Percentiles rank a stretch among this genome's conserved stretches.
Conservation (phyloP, 306 rosid species). For the Pterocarpus macrocarpus region DNA sequence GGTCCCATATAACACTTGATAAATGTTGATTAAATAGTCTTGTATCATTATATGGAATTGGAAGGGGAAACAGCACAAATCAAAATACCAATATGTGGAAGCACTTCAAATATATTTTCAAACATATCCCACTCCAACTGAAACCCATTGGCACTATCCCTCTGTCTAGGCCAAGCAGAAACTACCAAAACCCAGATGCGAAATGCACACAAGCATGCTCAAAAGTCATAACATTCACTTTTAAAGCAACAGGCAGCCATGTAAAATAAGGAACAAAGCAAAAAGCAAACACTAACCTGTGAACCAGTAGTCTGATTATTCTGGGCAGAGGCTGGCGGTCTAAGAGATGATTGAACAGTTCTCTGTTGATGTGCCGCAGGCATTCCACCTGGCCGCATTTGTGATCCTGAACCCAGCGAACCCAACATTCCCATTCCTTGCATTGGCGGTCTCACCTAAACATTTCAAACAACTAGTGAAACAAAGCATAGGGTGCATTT, state of each 20-base stretch:
- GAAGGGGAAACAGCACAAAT: background rate
- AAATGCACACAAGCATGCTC: slow-evolving; percentile 27
- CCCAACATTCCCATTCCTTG: slow-evolving; percentile 92
- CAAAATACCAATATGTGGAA: background rate
- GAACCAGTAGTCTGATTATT: slow-evolving; percentile 67
- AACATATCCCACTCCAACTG: background rate
- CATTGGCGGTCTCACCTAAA: slow-evolving; percentile 70
- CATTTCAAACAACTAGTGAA: slow-evolving; percentile 41
- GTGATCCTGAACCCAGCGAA: slow-evolving; percentile 72
- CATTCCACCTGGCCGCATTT: slow-evolving; percentile 76
- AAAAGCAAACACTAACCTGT: slow-evolving; percentile 70
- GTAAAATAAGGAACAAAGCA: background rate
- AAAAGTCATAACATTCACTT: slow-evolving; percentile 29
- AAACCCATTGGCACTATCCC: slow-evolving; percentile 7
- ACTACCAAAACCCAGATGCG: background rate
- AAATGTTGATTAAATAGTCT: background rate
- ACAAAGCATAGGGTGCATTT: background rate
- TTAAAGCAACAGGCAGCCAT: background rate
- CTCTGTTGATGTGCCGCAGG: slow-evolving; percentile 69
- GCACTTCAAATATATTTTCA: slow-evolving; percentile 8
- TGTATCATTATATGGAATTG: no score
- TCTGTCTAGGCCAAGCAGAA: slow-evolving; percentile 3
- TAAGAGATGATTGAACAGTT: slow-evolving; percentile 75
- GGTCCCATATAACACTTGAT: background rate
- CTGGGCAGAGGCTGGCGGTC: slow-evolving; percentile 66